Evolutionary conservation across 169 alveolate genomes (phyloP).

Genomic region (Theileria sp.): DNA sequence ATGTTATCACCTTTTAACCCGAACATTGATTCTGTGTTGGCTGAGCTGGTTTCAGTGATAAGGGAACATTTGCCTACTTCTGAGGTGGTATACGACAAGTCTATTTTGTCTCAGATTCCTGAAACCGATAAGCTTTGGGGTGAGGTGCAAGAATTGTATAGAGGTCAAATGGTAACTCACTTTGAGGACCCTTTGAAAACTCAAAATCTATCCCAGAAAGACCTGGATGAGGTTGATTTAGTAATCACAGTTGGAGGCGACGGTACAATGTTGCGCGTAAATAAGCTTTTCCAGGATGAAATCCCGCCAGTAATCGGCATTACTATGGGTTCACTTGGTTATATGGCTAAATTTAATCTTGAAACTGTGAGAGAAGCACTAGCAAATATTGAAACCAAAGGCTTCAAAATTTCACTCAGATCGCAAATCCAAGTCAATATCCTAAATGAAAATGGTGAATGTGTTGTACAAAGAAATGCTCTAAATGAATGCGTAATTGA

Average conservation of each 20-base stretch:
- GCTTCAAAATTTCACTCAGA: slow-evolving; percentile 53
- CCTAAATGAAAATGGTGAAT: slow-evolving; percentile 43
- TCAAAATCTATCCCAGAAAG: slow-evolving; percentile 11
- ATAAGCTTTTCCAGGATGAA: slow-evolving; percentile 75
- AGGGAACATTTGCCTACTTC: slow-evolving; percentile 30
- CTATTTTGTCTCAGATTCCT: slow-evolving; percentile 31
- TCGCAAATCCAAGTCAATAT: slow-evolving; percentile 43
- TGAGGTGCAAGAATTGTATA: slow-evolving; percentile 25
- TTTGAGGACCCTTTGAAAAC: slow-evolving; percentile 6
- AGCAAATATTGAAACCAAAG: slow-evolving; percentile 16
- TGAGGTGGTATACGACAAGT: slow-evolving; percentile 44
- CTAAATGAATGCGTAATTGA: slow-evolving; percentile 76
- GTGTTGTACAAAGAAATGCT: slow-evolving; percentile 49
- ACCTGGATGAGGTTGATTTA: slow-evolving; percentile 70
- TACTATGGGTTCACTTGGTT: slow-evolving; percentile 83
- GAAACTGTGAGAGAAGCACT: slow-evolving; percentile 50
- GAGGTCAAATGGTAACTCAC: slow-evolving; percentile 3
- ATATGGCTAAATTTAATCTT: slow-evolving; percentile 75
- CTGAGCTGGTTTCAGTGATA: slow-evolving; percentile 28
- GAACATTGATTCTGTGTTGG: slow-evolving; percentile 13
- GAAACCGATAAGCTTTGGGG: slow-evolving; percentile 57
- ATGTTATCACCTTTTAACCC: slow-evolving; percentile 35
- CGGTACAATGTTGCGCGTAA: slow-evolving; percentile 90
- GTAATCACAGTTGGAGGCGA: slow-evolving; percentile 93
- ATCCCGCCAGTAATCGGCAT: slow-evolving; percentile 83